Evolutionary conservation across 2,329 filamentous ascomycete genomes (phyloP), one percentile per base, ranked within the genome.

Genomic region (Rhinocladiella similis): DNA sequence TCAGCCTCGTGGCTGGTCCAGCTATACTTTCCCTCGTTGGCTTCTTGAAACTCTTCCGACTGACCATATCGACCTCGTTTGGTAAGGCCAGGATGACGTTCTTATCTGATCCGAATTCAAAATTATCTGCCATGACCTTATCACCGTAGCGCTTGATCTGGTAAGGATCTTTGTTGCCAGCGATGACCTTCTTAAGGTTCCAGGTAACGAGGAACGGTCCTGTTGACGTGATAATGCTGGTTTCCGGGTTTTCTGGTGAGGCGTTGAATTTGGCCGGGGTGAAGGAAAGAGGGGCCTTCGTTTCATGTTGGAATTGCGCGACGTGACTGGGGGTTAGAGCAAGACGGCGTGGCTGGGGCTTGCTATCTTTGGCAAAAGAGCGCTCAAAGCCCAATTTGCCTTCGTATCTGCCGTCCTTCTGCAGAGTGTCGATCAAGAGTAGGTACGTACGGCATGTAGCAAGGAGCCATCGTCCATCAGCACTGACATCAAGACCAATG

Each of bases 321-420:
- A 97, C 91, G 71, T 99, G 94, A 58, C 90, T 86, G 0, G 94
- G 94, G 5, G 89, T 92, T 36, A 99, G 82, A 12, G 88, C 91
- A 10, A 99, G 84, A 65, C 94, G 91, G 53, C 91, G 88, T 35
- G 94, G 94, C 67, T 96, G 91, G 1, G 94, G 94, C 74, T 99
- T 99, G 18, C 87, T 83, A 70, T 97, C 92, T 64, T 96, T 95
- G 2, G 89, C 86, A 68, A 99, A 99, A 0, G 90, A 80, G 71
- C 89, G 92, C 74, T 99, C 92, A 69, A 99, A 99, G 1, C 94
- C 94, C n/a, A 99, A 86, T 74, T 96, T 96, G 69, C 94, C 94
- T 69, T 94, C 91, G 63, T 97, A 96, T 80, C 97, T 97, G 71
- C 94, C 94, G 1, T 87, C 83, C 69, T 94, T 91, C 69, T 99